phyloP scores from a whole-genome alignment of 306 rosid species.

The Ziziphus jujuba region DNA sequence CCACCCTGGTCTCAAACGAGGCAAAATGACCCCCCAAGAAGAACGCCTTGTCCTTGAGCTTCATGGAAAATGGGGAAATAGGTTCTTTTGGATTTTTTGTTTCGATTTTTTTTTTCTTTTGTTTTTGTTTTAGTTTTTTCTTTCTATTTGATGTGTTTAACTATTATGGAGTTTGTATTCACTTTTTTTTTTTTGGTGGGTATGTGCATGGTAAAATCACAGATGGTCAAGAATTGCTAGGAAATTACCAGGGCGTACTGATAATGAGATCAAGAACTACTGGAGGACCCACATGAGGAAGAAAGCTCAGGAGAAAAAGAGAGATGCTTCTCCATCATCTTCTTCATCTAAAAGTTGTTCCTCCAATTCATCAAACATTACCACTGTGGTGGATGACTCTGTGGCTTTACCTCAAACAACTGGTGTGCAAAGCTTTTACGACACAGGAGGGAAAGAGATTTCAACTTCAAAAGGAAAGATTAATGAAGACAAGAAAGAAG shows the following conservation, averaged over 20 bases:
- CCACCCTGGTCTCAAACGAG: constrained; percentile 92
- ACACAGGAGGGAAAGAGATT: constrained; percentile 60
- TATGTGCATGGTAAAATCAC: not conserved
- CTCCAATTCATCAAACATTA: constrained; percentile 57
- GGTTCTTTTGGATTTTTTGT: constrained; percentile 45
- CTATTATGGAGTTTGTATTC: not conserved
- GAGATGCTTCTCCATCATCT: not conserved
- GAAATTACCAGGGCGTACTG: constrained; percentile 91
- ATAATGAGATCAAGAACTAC: constrained; percentile 92
- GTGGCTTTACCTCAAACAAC: constrained; percentile 38
- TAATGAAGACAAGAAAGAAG: constrained; percentile 21
- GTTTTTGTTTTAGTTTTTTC: not conserved
- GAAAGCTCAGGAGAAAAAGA: constrained; percentile 74
- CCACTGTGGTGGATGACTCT: constrained; percentile 41
- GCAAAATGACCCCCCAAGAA: constrained; percentile 88
- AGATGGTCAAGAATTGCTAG: constrained; percentile 98
- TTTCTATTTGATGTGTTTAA: not conserved
- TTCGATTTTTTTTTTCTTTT: no score
- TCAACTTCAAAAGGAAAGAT: constrained; percentile 28
- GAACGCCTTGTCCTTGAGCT: constrained; percentile 84
- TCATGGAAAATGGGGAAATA: constrained; percentile 95
- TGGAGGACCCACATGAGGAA: constrained; percentile 98
- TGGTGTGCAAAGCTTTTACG: constrained; percentile 76
- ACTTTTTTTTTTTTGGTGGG: not conserved
- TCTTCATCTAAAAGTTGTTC: constrained; percentile 29